Conservation (phyloP, 2,329 filamentous ascomycete species). For the Rhexocercosporidium sp. region DNA sequence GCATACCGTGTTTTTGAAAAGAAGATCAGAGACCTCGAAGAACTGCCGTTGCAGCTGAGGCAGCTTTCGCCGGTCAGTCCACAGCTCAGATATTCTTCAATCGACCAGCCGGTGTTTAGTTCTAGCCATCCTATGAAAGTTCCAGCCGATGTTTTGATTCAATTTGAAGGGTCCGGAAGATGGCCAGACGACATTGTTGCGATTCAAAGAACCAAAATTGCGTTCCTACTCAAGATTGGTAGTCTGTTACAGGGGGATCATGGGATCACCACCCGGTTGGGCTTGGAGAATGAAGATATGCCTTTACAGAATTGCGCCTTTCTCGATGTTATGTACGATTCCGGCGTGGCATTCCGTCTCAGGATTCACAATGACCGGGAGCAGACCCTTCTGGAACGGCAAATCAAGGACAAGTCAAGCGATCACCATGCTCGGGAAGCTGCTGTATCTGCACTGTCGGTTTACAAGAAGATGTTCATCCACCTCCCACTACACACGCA, state of each 20-base stretch:
- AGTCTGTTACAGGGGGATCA: slow-evolving; percentile 68
- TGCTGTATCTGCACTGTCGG: slow-evolving; percentile 70
- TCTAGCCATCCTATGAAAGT: slow-evolving; percentile 46
- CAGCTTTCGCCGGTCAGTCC: slow-evolving; percentile 77
- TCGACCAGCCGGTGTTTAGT: slow-evolving; percentile 56
- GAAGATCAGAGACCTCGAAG: slow-evolving; percentile 77
- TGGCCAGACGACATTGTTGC: slow-evolving; percentile 93
- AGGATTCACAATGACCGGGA: slow-evolving; percentile 91
- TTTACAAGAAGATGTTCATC: slow-evolving; percentile 73
- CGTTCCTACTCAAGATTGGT: slow-evolving; percentile 74
- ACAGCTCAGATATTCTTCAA: slow-evolving; percentile 75
- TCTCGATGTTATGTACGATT: slow-evolving; percentile 78
- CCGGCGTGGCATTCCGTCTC: slow-evolving; percentile 77
- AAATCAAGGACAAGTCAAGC: slow-evolving; percentile 73
- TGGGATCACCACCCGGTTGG: slow-evolving; percentile 70
- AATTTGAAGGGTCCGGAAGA: slow-evolving; percentile 89
- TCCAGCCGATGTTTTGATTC: slow-evolving; percentile 80
- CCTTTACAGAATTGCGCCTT: slow-evolving; percentile 79
- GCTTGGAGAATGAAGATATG: slow-evolving; percentile 76
- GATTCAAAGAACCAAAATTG: slow-evolving; percentile 92
- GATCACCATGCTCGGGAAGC: slow-evolving; percentile 71
- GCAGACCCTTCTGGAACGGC: slow-evolving; percentile 77
- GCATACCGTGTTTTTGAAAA: slow-evolving; percentile 76
- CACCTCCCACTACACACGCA: slow-evolving; percentile 81
- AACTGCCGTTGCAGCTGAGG: slow-evolving; percentile 84